Percentiles rank a stretch among this genome's conserved stretches.
Conservation (phyloP, 257 asterid species). For the Nicotiana benthamiana region DNA sequence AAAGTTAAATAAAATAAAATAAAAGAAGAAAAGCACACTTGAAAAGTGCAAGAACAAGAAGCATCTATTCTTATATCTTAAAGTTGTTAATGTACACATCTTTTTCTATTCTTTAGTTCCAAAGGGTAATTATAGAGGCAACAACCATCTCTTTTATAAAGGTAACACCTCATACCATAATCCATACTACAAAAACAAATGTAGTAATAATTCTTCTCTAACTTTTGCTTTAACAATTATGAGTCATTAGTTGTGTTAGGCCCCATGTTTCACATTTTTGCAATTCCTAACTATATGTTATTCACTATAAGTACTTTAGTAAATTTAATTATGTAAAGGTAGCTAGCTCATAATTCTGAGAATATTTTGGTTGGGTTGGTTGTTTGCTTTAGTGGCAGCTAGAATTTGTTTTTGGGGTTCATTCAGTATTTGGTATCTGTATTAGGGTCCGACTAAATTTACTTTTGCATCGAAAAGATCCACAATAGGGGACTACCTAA, state of each 20-base stretch:
- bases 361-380: slow-evolving; percentile 2
- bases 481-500: too few species aligned
- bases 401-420: too few species aligned
- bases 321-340: not conserved
- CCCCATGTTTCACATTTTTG: not conserved
- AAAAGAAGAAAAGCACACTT: not conserved
- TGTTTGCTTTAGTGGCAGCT: not conserved
- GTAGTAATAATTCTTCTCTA: not conserved
- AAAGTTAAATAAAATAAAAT: not conserved
- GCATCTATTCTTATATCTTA: not conserved
- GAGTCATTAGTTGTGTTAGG: not conserved
- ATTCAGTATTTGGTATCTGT: too few species aligned
- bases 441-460: too few species aligned
- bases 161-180: not conserved
- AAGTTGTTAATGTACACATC: not conserved
- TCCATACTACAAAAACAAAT: not conserved
- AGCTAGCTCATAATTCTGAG: not conserved
- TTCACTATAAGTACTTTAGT: not conserved
- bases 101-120: not conserved
- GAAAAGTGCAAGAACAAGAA: not conserved
- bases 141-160: not conserved
- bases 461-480: too few species aligned
- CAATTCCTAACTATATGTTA: not conserved
- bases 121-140: not conserved
- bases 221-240: not conserved